phyloP scores from a whole-genome alignment of 345 rosid species.

The Eucalyptus rudis region DNA sequence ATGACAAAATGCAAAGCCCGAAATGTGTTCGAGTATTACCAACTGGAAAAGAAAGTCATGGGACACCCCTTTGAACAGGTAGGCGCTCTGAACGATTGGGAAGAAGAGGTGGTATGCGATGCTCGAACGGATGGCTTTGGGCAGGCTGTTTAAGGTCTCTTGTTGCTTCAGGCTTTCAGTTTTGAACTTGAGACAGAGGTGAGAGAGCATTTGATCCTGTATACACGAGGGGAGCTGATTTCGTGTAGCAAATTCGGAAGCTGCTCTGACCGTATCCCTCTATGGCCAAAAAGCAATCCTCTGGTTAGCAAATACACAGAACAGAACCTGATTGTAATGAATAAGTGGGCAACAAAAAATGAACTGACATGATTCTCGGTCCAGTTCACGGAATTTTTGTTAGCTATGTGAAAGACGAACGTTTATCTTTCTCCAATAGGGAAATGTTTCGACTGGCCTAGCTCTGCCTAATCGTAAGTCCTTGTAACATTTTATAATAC shows the following conservation, averaged over 20 bases:
- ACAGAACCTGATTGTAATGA: not conserved
- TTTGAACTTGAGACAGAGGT: slow-evolving; percentile 77
- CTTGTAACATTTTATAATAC: not conserved
- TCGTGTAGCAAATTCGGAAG: slow-evolving; percentile 78
- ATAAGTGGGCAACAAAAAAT: not conserved
- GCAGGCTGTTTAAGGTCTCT: slow-evolving; percentile 65
- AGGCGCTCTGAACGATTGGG: slow-evolving; percentile 40
- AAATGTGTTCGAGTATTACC: slow-evolving; percentile 26
- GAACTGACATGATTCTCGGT: not conserved
- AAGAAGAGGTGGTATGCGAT: slow-evolving; percentile 73
- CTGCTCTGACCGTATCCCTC: slow-evolving; percentile 80
- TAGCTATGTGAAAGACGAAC: not conserved
- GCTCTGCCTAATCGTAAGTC: not conserved
- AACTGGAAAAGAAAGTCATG: slow-evolving; percentile 77
- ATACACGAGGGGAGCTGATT: slow-evolving; percentile 74
- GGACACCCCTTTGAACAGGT: slow-evolving; percentile 80
- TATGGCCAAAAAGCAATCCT: slow-evolving; percentile 9
- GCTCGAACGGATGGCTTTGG: slow-evolving; percentile 91
- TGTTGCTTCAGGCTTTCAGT: slow-evolving; percentile 94
- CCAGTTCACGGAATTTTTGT: not conserved
- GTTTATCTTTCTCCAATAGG: not conserved
- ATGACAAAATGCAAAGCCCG: not conserved
- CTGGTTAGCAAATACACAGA: not conserved
- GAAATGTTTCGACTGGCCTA: not conserved
- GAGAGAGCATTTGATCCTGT: slow-evolving; percentile 87